Evolutionary conservation across 2,329 filamentous ascomycete species (phyloP).

Genomic region (Aspergillus neotritici): DNA sequence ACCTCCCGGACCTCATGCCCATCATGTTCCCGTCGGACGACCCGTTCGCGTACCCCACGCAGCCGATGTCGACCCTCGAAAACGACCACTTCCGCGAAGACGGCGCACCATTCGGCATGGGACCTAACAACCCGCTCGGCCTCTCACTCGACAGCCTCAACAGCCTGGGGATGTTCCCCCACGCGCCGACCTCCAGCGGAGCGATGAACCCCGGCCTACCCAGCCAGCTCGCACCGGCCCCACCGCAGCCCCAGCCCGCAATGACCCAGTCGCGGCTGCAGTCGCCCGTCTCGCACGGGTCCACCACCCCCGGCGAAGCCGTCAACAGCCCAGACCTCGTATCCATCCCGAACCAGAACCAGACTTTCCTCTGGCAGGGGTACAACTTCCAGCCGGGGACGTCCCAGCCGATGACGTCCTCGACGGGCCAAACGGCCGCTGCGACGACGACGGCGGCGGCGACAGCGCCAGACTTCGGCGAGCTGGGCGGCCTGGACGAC

Average conservation of each 20-base stretch:
- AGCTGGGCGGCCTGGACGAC: constrained; percentile 20
- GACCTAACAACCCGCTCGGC: constrained; percentile 13
- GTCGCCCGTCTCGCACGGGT: constrained; percentile 30
- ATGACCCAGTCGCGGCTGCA: constrained; percentile 25
- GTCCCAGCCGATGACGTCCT: constrained; percentile 10
- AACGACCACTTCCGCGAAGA: constrained; percentile 37
- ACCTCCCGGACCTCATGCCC: constrained; percentile 44
- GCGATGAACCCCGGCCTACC: constrained; percentile 25
- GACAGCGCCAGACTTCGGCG: constrained; percentile 21
- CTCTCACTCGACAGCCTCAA: constrained; percentile 24
- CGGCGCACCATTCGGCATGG: constrained; percentile 12
- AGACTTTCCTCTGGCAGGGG: constrained; percentile 39
- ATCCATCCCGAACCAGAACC: constrained; percentile 38
- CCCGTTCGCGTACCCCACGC: constrained; percentile 47
- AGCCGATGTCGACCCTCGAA: constrained; percentile 45
- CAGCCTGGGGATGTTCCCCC: constrained; percentile 23
- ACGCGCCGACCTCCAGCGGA: constrained; percentile 8
- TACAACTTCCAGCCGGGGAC: constrained; percentile 31
- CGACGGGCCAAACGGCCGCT: too few species aligned
- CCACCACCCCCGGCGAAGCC: constrained; percentile 29
- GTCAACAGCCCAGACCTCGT: constrained; percentile 39
- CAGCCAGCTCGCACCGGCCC: constrained; percentile 19
- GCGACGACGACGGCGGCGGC: constrained; percentile 17
- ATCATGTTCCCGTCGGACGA: constrained; percentile 49
- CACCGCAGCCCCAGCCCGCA: constrained; percentile 10